Conservation (phyloP, 1,139 yeast species). For the Waltiozyma sp. region DNA sequence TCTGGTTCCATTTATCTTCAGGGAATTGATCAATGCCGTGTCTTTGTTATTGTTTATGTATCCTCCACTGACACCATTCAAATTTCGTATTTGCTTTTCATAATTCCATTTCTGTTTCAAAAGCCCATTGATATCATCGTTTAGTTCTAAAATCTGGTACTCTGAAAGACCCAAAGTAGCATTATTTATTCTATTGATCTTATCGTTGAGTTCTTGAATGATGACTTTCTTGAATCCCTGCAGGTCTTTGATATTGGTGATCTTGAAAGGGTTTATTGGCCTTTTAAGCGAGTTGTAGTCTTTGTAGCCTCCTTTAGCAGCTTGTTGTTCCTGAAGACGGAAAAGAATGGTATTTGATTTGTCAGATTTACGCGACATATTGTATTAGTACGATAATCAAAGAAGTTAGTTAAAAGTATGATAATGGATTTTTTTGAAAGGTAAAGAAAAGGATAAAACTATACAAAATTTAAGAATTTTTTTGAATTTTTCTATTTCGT, state of each 20-base stretch:
- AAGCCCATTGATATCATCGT: conserved; percentile 63
- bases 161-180: conserved; percentile 35
- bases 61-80: conserved; percentile 56
- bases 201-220: conserved; percentile 50
- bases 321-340: conserved; percentile 52
- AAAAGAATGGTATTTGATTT: conserved; percentile 64
- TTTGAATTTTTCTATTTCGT: neutral
- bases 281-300: conserved; percentile 48
- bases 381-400: neutral
- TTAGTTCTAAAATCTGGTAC: conserved; percentile 56
- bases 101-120: conserved; percentile 61
- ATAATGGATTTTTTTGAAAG: too few species aligned
- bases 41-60: conserved; percentile 25
- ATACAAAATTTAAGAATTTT: too few species aligned
- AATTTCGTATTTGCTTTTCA: conserved; percentile 60
- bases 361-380: conserved; percentile 68
- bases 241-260: conserved; percentile 51
- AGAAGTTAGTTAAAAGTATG: too few species aligned
- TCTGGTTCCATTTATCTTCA: conserved; percentile 22
- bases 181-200: conserved; percentile 58
- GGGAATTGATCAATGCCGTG: conserved; percentile 6
- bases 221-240: conserved; percentile 66
- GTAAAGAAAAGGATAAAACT: too few species aligned
- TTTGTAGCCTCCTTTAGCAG: conserved; percentile 47
- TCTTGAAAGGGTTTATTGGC: conserved; percentile 50